Evolutionary conservation across 1,284 basidiomycete genomes (phyloP).

Genomic region (Phylloporus sp.): DNA sequence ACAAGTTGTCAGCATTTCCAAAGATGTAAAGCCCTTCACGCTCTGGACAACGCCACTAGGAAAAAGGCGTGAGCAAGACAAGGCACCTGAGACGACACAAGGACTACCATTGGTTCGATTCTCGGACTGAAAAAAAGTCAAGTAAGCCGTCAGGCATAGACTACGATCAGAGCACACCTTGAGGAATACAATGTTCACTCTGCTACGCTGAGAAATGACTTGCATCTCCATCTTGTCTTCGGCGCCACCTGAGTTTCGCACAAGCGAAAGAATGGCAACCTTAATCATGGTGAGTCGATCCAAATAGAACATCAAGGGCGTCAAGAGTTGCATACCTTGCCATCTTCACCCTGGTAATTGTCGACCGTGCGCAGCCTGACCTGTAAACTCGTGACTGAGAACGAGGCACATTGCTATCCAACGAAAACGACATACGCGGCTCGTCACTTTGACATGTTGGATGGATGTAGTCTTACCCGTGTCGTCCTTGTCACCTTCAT

Average conservation of each 20-base stretch:
- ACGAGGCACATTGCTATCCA: neutral
- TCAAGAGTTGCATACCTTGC: constrained; percentile 45
- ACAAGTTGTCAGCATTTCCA: constrained; percentile 67
- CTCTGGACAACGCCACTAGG: constrained; percentile 77
- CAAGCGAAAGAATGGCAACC: constrained; percentile 76
- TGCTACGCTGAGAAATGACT: constrained; percentile 32
- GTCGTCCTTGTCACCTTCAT: constrained; percentile 50
- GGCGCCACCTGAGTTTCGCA: constrained; percentile 66
- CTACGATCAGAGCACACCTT: constrained; percentile 49
- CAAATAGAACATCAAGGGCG: neutral
- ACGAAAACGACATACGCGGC: constrained; percentile 47
- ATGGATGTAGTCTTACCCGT: constrained; percentile 41
- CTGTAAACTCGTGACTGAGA: constrained; percentile 41
- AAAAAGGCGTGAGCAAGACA: neutral
- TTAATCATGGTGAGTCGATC: constrained; percentile 27
- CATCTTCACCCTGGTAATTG: constrained; percentile 80
- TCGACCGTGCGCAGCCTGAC: constrained; percentile 77
- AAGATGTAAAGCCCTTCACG: constrained; percentile 76
- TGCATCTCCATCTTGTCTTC: constrained; percentile 43
- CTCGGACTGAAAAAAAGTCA: constrained; percentile 53
- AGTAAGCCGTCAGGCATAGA: neutral
- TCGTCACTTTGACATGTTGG: constrained; percentile 57
- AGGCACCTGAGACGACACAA: neutral
- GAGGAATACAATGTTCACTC: constrained; percentile 72
- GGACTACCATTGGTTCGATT: constrained; percentile 63